phyloP scores from a whole-genome alignment of 768 basidiomycete species.

The Porpolomopsis calyptriformis region DNA sequence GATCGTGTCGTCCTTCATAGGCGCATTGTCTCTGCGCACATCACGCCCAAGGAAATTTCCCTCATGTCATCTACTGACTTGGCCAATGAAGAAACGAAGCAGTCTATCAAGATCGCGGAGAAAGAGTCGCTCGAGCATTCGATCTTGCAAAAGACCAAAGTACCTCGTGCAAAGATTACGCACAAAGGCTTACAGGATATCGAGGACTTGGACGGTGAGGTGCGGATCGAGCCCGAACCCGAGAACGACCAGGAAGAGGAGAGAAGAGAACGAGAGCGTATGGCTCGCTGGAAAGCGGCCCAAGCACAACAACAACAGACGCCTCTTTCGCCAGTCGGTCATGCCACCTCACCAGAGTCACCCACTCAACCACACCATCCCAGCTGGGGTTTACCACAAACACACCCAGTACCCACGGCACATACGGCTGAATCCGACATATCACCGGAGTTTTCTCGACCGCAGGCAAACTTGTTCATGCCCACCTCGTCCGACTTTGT shows the following conservation, averaged over 20 bases:
- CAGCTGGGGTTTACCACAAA: conserved; percentile 55
- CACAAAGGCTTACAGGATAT: conserved; percentile 91
- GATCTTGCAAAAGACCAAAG: conserved; percentile 60
- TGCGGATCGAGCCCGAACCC: conserved; percentile 40
- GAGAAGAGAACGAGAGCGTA: conserved; percentile 57
- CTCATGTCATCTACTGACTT: conserved; percentile 83
- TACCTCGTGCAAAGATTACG: conserved; percentile 72
- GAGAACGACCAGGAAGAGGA: conserved; percentile 58
- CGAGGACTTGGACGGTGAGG: conserved; percentile 56
- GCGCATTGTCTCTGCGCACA: conserved; percentile 57
- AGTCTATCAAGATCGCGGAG: conserved; percentile 73
- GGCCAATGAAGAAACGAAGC: conserved; percentile 77
- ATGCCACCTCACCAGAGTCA: conserved; percentile 42
- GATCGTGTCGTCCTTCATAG: conserved; percentile 74
- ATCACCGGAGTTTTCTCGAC: conserved; percentile 18
- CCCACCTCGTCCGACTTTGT: conserved; percentile 30
- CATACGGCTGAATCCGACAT: conserved; percentile 19
- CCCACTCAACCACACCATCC: conserved; percentile 39
- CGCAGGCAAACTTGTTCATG: conserved; percentile 21
- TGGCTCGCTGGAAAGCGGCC: conserved; percentile 46
- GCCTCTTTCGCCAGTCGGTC: conserved; percentile 30
- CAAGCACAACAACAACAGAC: conserved; percentile 23
- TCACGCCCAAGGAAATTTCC: conserved; percentile 64
- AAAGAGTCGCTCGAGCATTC: conserved; percentile 78
- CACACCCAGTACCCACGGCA: conserved; percentile 40